phyloP scores from a whole-genome alignment of 805 yeast species.

The Hanseniaspora hatyaiensis region DNA sequence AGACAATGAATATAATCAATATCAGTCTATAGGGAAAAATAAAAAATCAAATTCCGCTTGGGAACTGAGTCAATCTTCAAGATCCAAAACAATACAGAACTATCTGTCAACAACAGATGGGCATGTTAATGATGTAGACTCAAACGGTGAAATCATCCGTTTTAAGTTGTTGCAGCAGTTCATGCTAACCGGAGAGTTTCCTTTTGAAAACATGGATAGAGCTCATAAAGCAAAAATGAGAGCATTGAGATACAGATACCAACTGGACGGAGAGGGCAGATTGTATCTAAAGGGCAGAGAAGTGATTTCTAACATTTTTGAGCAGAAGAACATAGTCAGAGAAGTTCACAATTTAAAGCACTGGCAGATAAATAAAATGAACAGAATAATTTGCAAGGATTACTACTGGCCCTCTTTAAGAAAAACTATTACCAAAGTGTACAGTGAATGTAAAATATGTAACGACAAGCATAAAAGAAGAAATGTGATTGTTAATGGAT shows the following conservation, averaged over 20 bases:
- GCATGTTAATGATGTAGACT: slow-evolving; percentile 14
- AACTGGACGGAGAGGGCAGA: slow-evolving; percentile 47
- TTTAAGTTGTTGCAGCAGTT: slow-evolving; percentile 71
- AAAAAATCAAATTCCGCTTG: not conserved
- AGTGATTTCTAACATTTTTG: slow-evolving; percentile 65
- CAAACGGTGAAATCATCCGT: slow-evolving; percentile 31
- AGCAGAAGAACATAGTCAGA: slow-evolving; percentile 63
- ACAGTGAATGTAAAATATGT: slow-evolving; percentile 66
- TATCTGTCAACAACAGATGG: slow-evolving; percentile 13
- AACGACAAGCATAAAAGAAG: slow-evolving; percentile 32
- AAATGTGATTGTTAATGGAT: slow-evolving; percentile 19
- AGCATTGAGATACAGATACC: slow-evolving; percentile 28
- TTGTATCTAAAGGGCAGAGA: slow-evolving; percentile 67
- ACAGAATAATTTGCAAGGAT: slow-evolving; percentile 60
- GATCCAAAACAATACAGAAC: slow-evolving; percentile 12
- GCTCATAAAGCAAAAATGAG: slow-evolving; percentile 81
- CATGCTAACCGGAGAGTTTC: slow-evolving; percentile 75
- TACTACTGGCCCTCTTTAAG: slow-evolving; percentile 90
- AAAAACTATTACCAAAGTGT: slow-evolving; percentile 70
- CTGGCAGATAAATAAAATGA: slow-evolving; percentile 81
- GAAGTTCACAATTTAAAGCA: slow-evolving; percentile 61
- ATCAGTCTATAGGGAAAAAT: not conserved
- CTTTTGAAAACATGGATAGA: slow-evolving; percentile 59
- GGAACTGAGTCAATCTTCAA: not conserved
- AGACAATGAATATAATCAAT: slow-evolving; percentile 24